These are phyloP conservation scores for Aspergillus quadricinctus DNA, from an alignment of 2,329 filamentous ascomycete species.

Conservation along the genomic window DNA sequence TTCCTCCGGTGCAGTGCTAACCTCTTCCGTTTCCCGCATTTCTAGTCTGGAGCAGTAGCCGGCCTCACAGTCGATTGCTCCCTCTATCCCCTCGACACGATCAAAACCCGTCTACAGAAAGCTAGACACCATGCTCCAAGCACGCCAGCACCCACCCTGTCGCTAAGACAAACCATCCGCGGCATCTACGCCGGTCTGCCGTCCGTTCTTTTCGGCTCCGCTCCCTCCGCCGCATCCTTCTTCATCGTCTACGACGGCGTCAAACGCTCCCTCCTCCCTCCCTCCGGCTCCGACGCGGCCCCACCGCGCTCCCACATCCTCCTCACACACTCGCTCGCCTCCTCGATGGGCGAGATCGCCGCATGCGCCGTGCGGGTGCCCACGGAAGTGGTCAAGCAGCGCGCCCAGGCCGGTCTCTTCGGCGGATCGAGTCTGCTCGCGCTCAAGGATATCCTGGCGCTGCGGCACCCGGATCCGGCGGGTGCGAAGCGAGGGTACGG, in stretches of 20 bases:
- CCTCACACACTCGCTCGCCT: constrained; percentile 75
- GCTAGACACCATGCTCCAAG: constrained; percentile 57
- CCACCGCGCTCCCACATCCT: constrained; percentile 31
- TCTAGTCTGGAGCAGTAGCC: constrained; percentile 77
- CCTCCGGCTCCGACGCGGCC: constrained; percentile 21
- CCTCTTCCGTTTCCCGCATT: neutral
- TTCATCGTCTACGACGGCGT: constrained; percentile 88
- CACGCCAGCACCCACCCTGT: constrained; percentile 58
- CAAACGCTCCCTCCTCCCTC: constrained; percentile 52
- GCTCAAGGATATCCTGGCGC: constrained; percentile 64
- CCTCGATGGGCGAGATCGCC: constrained; percentile 80
- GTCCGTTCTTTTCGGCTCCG: constrained; percentile 82
- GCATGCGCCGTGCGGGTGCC: constrained; percentile 90
- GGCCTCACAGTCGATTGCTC: constrained; percentile 95
- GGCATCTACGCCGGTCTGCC: constrained; percentile 93
- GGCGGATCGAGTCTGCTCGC: constrained; percentile 64
- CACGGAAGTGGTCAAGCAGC: constrained; percentile 95
- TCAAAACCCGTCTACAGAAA: constrained; percentile 90
- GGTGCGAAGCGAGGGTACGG: constrained; percentile 36
- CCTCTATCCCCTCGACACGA: constrained; percentile 95
- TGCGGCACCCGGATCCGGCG: constrained; percentile 34
- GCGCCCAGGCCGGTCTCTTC: constrained; percentile 83
- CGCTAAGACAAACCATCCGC: constrained; percentile 77
- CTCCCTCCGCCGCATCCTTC: constrained; percentile 92
- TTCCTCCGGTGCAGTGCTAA: constrained; percentile 4